phyloP scores from a whole-genome alignment of 306 rosid species.

The Glycine latifolia region DNA sequence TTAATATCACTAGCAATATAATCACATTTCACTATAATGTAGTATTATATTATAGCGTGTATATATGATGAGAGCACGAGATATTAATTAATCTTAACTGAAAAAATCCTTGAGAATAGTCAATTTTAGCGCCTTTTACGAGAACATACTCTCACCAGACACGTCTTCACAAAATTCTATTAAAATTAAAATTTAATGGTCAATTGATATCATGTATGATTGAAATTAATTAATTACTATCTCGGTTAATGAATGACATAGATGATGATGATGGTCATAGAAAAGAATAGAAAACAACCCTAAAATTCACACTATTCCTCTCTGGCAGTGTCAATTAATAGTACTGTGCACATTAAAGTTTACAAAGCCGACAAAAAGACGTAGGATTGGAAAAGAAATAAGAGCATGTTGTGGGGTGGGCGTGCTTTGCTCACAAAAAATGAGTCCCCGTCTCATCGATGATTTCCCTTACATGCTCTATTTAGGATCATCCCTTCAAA shows the following conservation, averaged over 20 bases:
- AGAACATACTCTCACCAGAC: background rate
- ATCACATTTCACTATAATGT: background rate
- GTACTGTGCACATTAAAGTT: background rate
- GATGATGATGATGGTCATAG: background rate
- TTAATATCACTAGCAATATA: background rate
- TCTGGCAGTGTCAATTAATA: background rate
- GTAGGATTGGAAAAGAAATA: conserved; percentile 53
- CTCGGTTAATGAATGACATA: background rate
- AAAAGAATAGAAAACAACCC: conserved; percentile 7
- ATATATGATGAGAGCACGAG: background rate
- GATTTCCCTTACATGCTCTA: conserved; percentile 45
- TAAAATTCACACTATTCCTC: background rate
- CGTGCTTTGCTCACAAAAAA: conserved; percentile 47
- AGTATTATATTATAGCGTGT: background rate
- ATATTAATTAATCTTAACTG: background rate
- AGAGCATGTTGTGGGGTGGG: conserved; percentile 61
- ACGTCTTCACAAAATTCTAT: background rate
- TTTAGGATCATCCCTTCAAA: conserved; percentile 51
- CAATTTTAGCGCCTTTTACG: background rate
- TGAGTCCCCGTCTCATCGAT: conserved; percentile 39
- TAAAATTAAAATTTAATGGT: background rate
- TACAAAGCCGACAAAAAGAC: conserved; percentile 58
- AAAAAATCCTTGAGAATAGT: background rate
- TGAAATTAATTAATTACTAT: background rate
- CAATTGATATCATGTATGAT: background rate